Conservation (phyloP, 768 basidiomycete genomes). For the Leccinum incarnatum region DNA sequence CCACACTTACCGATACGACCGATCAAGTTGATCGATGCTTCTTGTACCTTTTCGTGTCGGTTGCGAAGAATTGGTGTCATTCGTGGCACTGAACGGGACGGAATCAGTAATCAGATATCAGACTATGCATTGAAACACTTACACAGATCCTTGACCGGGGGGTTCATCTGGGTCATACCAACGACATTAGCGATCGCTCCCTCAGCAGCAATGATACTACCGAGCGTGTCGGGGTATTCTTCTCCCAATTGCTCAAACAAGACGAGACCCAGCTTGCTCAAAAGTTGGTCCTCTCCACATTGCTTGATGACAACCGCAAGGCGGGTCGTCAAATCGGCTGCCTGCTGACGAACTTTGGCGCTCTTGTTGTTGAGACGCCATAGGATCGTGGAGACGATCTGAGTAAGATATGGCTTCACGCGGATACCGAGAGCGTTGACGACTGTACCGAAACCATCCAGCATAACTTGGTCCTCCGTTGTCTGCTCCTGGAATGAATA, state of each 20-base stretch:
- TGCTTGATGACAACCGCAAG: conserved; percentile 98
- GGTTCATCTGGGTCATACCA: conserved; percentile 99
- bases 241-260: conserved; percentile 98
- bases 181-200: conserved; percentile 99
- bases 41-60: conserved; percentile 98
- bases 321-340: conserved; percentile 96
- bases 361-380: conserved; percentile 99
- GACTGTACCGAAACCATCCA: conserved; percentile 97
- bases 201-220: conserved; percentile 98
- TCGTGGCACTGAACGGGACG: conserved; percentile 72
- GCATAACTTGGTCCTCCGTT: conserved; percentile 98
- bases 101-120: background rate
- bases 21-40: conserved; percentile 98
- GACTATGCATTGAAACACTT: conserved; percentile 38
- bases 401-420: conserved; percentile 97
- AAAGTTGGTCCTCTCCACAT: conserved; percentile 92
- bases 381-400: conserved; percentile 97
- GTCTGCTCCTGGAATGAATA: conserved; percentile 99
- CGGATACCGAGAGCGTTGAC: conserved; percentile 96
- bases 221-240: conserved; percentile 98
- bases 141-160: conserved; percentile 98
- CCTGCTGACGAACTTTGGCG: conserved; percentile 98
- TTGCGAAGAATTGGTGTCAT: conserved; percentile 99
- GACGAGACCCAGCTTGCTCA: conserved; percentile 95
- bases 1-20: conserved; percentile 75